Conservation (phyloP, 2,329 filamentous ascomycete species). For the Apiospora kogelbergensis region DNA sequence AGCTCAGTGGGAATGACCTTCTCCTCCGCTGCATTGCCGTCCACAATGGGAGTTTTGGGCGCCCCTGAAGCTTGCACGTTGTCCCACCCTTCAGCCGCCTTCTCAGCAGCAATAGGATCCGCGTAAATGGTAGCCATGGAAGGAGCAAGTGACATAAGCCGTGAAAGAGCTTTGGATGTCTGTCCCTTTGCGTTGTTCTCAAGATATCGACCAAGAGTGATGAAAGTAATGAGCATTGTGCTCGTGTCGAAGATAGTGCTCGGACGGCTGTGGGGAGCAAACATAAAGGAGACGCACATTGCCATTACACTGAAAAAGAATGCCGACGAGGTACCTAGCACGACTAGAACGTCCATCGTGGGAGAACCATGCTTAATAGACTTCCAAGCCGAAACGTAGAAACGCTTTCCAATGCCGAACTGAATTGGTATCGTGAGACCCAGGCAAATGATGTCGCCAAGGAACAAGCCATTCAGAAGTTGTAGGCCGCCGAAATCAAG, state of each 20-base stretch:
- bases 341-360: constrained; percentile 96
- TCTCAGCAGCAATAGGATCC: constrained; percentile 90
- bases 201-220: constrained; percentile 84
- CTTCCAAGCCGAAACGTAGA: constrained; percentile 92
- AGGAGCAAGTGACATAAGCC: constrained; percentile 92
- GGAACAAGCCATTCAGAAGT: constrained; percentile 73
- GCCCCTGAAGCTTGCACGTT: constrained; percentile 39
- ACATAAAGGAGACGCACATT: constrained; percentile 78
- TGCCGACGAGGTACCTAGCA: constrained; percentile 88
- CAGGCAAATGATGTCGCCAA: constrained; percentile 85
- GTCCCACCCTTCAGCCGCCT: constrained; percentile 80
- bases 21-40: constrained; percentile 72
- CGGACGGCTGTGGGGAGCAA: constrained; percentile 76
- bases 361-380: constrained; percentile 87
- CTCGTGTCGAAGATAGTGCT: constrained; percentile 95
- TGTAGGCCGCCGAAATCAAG: constrained; percentile 75
- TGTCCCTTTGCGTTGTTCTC: constrained; percentile 96
- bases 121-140: constrained; percentile 97
- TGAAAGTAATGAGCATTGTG: constrained; percentile 97
- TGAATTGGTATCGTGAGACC: constrained; percentile 87
- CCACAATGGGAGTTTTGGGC: constrained; percentile 42
- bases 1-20: constrained; percentile 89
- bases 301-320: constrained; percentile 93
- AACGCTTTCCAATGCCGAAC: constrained; percentile 92
- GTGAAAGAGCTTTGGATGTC: constrained; percentile 89